Evolutionary conservation across 768 basidiomycete genomes (phyloP).

Genomic region (Arthromyces matolae): DNA sequence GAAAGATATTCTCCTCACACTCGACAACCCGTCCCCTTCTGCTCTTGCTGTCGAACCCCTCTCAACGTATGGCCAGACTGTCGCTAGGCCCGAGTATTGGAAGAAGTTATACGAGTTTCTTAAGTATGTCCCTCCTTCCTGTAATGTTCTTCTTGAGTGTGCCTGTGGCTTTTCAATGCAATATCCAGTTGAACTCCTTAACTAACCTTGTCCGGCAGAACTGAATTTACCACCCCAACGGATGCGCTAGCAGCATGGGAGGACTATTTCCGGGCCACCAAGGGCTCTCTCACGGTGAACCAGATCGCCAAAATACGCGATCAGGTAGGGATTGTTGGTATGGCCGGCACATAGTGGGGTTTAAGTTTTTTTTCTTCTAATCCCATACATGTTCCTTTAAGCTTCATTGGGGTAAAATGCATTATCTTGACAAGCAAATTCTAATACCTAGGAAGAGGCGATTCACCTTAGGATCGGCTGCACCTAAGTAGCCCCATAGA

Average conservation of each 20-base stretch:
- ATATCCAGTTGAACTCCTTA: neutral
- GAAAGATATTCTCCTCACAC: constrained; percentile 65
- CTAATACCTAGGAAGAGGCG: too few relatives aligned
- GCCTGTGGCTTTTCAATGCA: neutral
- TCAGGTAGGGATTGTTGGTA: constrained; percentile 79
- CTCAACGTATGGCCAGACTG: constrained; percentile 58
- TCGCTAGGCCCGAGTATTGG: constrained; percentile 85
- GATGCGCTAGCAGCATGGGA: constrained; percentile 80
- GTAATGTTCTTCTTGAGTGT: neutral
- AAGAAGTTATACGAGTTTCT: constrained; percentile 61
- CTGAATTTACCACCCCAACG: constrained; percentile 56
- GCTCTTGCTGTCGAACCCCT: constrained; percentile 41
- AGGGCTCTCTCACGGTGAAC: constrained; percentile 72
- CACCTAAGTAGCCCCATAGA: too few relatives aligned
- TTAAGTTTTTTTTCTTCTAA: constrained; percentile 25
- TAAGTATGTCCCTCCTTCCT: constrained; percentile 36
- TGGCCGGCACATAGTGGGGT: constrained; percentile 86
- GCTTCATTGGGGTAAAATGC: too few relatives aligned
- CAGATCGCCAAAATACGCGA: constrained; percentile 95
- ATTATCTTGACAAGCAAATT: too few relatives aligned
- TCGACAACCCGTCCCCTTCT: constrained; percentile 48
- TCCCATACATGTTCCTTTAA: neutral
- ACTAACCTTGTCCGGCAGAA: constrained; percentile 30
- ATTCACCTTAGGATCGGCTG: too few relatives aligned
- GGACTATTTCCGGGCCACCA: constrained; percentile 79